Evolutionary conservation across 768 basidiomycete genomes (phyloP).

Genomic region (Rickenella mellea): DNA sequence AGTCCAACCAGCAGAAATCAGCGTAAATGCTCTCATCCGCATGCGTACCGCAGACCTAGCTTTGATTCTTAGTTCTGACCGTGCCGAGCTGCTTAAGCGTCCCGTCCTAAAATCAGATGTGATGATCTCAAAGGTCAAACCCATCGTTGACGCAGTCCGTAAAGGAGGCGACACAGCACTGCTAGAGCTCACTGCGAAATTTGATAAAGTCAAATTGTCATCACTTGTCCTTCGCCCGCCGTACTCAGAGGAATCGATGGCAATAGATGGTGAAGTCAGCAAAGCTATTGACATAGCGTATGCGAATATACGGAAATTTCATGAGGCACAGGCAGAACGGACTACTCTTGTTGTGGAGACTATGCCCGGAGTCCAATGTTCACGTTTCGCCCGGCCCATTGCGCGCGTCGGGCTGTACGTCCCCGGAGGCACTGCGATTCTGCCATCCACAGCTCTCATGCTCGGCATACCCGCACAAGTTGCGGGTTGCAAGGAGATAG

Average conservation of each 20-base stretch:
- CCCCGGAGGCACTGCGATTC: constrained; percentile 91
- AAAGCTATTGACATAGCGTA: constrained; percentile 87
- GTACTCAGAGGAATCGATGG: constrained; percentile 56
- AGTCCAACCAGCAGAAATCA: constrained; percentile 9
- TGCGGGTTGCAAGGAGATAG: constrained; percentile 85
- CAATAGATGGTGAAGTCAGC: constrained; percentile 52
- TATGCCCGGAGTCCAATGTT: constrained; percentile 96
- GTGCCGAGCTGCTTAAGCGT: constrained; percentile 66
- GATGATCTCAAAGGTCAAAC: constrained; percentile 89
- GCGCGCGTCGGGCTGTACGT: constrained; percentile 94
- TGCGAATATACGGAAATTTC: constrained; percentile 85
- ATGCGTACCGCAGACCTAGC: constrained; percentile 70
- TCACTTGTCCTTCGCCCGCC: constrained; percentile 73
- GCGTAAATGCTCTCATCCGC: constrained; percentile 45
- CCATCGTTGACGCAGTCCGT: constrained; percentile 87
- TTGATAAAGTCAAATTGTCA: constrained; percentile 71
- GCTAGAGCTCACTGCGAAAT: constrained; percentile 83
- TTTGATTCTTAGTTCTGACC: constrained; percentile 36
- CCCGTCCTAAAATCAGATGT: constrained; percentile 81
- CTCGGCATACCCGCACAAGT: constrained; percentile 97
- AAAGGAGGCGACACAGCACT: constrained; percentile 78
- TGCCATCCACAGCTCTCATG: constrained; percentile 97
- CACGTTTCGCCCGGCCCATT: constrained; percentile 91
- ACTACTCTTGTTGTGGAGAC: constrained; percentile 79
- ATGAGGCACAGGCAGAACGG: constrained; percentile 74